These are phyloP conservation scores for Tetrahymena elliotti DNA, from an alignment of 73 alveolate genomes.

Conservation along the genomic window DNA sequence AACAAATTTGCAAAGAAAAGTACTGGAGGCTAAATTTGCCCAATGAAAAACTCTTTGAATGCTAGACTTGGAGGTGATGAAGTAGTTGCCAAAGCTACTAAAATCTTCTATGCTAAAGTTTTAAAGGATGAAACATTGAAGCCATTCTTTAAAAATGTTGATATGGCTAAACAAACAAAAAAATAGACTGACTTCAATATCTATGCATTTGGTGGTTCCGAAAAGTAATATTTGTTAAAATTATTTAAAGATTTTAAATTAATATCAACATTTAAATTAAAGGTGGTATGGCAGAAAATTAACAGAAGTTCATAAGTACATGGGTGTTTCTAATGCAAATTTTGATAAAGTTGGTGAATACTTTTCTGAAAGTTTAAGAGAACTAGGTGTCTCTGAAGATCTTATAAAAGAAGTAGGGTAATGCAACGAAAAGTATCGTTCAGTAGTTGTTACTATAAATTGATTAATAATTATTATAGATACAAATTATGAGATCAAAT, in stretches of 20 bases:
- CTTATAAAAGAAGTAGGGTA: neutral
- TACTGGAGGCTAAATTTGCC: neutral
- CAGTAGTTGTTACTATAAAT: neutral
- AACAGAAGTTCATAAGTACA: neutral
- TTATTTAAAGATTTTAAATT: neutral
- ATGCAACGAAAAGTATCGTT: neutral
- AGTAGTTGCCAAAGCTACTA: neutral
- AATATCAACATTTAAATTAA: neutral
- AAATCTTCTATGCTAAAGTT: neutral
- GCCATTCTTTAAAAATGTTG: neutral
- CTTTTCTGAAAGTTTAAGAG: neutral
- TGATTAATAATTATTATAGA: neutral
- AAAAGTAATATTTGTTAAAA: neutral
- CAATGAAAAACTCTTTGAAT: neutral
- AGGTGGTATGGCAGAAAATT: neutral
- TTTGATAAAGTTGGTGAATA: neutral
- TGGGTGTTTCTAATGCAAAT: neutral
- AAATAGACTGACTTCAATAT: neutral
- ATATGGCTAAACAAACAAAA: neutral
- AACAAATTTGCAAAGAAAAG: neutral
- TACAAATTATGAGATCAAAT: neutral
- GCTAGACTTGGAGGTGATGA: neutral
- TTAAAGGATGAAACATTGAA: neutral
- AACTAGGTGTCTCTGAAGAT: neutral
- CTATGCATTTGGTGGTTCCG: neutral